These are phyloP conservation scores for Ascosphaera apis DNA, from an alignment of 2,329 filamentous ascomycete genomes.

Conservation along the genomic window DNA sequence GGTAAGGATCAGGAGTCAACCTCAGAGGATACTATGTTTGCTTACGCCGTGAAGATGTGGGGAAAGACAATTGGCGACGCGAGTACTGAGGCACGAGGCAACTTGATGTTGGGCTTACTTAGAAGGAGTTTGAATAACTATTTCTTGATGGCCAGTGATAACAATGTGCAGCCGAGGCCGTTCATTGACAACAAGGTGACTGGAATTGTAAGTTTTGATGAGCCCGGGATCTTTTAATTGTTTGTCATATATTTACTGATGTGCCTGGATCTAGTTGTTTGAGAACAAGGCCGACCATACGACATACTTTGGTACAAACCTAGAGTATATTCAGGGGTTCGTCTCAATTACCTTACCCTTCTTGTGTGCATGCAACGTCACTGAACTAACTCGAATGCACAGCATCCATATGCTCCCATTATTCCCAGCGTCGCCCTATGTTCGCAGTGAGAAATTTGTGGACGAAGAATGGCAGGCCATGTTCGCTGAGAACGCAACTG, in stretches of 20 bases:
- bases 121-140: constrained; percentile 52
- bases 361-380: too few species aligned
- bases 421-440: constrained; percentile 42
- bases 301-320: constrained; percentile 60
- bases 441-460: constrained; percentile 47
- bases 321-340: constrained; percentile 44
- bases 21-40: constrained; percentile 72
- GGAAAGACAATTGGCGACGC: constrained; percentile 51
- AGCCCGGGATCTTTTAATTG: not conserved
- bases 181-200: constrained; percentile 59
- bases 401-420: constrained; percentile 72
- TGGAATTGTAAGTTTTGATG: constrained; percentile 29
- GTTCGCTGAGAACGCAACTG: constrained; percentile 45
- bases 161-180: constrained; percentile 46
- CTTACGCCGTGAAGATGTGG: constrained; percentile 88
- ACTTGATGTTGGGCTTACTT: constrained; percentile 63
- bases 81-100: constrained; percentile 60
- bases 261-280: constrained; percentile 33
- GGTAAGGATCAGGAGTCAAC: constrained; percentile 49
- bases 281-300: constrained; percentile 91
- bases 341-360: constrained; percentile 4
- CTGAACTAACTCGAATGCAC: too few species aligned
- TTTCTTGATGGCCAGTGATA: constrained; percentile 54
- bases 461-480: constrained; percentile 60
- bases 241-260: not conserved